Conservation (phyloP, 1,284 basidiomycete genomes). For the Moesziomyces antarcticus region DNA sequence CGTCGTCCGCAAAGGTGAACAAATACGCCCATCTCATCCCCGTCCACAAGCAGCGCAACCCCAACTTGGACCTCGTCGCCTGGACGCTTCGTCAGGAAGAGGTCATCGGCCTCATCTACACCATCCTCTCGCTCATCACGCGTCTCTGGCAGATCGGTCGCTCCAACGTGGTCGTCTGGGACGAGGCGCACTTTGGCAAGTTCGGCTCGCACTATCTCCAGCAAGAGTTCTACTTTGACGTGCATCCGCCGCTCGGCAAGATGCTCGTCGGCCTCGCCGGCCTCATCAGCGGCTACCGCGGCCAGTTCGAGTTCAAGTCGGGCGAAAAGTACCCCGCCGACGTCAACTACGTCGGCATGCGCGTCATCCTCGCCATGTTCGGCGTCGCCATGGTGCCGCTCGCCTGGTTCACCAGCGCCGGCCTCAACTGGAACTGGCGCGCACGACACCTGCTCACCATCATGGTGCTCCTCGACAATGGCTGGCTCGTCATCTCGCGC, state of each 20-base stretch:
- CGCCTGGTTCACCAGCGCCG: slow-evolving; percentile 95
- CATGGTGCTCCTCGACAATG: slow-evolving; percentile 90
- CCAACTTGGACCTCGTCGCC: slow-evolving; percentile 38
- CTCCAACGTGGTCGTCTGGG: slow-evolving; percentile 90
- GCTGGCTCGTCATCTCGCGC: slow-evolving; percentile 93
- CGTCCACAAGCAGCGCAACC: slow-evolving; percentile 48
- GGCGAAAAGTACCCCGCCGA: slow-evolving; percentile 84
- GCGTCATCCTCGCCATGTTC: slow-evolving; percentile 91
- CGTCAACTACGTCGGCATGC: slow-evolving; percentile 93
- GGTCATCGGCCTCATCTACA: slow-evolving; percentile 77
- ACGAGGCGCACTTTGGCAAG: slow-evolving; percentile 74
- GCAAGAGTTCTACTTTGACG: slow-evolving; percentile 71
- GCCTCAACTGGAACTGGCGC: slow-evolving; percentile 89
- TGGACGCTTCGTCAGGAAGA: slow-evolving; percentile 50
- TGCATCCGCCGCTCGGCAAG: slow-evolving; percentile 96
- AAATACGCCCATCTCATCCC: slow-evolving; percentile 64
- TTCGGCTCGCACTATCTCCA: slow-evolving; percentile 88
- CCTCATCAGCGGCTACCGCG: slow-evolving; percentile 88
- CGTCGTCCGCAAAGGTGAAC: slow-evolving; percentile 17
- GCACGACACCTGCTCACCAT: slow-evolving; percentile 90
- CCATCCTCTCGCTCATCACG: slow-evolving; percentile 90
- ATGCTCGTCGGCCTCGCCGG: slow-evolving; percentile 97
- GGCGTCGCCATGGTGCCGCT: slow-evolving; percentile 95
- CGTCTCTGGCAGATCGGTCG: slow-evolving; percentile 94
- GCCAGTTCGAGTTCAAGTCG: slow-evolving; percentile 92